These are phyloP conservation scores for Wickerhamomyces kurtzmanii DNA, from an alignment of 805 yeast genomes.

Conservation along the genomic window DNA sequence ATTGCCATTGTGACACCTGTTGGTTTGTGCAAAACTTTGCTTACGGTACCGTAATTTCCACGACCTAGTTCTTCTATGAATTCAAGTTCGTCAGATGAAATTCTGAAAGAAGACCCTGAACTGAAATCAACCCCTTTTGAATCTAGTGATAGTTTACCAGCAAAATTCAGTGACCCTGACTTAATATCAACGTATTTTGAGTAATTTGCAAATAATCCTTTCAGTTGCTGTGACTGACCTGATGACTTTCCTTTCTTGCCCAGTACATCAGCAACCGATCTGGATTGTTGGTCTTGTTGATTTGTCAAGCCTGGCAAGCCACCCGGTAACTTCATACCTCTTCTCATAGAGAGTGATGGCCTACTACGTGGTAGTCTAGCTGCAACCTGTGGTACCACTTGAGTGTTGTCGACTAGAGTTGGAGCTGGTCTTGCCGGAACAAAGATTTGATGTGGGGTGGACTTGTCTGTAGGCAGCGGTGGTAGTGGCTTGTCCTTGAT, in stretches of 20 bases:
- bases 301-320: conserved; percentile 46
- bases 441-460: conserved; percentile 5
- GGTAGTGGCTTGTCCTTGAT: conserved; percentile 27
- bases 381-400: conserved; percentile 78
- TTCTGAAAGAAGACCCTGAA: conserved; percentile 79
- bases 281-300: conserved; percentile 13
- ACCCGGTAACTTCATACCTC: conserved; percentile 86
- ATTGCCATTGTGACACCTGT: conserved; percentile 91
- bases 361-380: conserved; percentile 61
- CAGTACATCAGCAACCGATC: conserved; percentile 13
- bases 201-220: conserved; percentile 72
- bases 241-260: conserved; percentile 15
- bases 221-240: conserved; percentile 21
- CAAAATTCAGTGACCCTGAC: conserved; percentile 84
- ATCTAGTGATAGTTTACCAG: conserved; percentile 88
- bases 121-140: conserved; percentile 88
- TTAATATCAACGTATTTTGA: conserved; percentile 85
- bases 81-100: conserved; percentile 76
- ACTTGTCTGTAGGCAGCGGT: conserved; percentile 24
- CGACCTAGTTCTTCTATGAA: conserved; percentile 84
- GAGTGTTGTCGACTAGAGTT: conserved; percentile 54
- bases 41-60: conserved; percentile 94
- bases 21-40: conserved; percentile 88
- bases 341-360: conserved; percentile 77
- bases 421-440: conserved; percentile 20